phyloP scores from a whole-genome alignment of 1,139 yeast species.

The Hansenula sp. region DNA sequence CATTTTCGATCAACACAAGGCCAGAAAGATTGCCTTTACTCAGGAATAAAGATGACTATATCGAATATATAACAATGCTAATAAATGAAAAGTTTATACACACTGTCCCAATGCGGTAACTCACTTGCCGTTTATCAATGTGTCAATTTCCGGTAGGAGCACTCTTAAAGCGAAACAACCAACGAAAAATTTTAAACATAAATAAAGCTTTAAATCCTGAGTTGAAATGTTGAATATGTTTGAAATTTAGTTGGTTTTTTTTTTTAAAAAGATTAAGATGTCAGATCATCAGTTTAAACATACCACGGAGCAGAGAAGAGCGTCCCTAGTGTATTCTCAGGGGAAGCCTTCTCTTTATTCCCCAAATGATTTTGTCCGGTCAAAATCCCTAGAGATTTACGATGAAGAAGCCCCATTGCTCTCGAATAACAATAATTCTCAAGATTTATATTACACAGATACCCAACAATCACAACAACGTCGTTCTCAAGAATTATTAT shows the following conservation, averaged over 20 bases:
- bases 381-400: too few relatives aligned
- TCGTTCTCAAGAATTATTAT: slow-evolving; percentile 9
- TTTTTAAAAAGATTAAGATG: not conserved
- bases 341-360: slow-evolving; percentile 21
- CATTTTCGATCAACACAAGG: slow-evolving; percentile 49
- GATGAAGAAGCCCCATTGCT: slow-evolving; percentile 2
- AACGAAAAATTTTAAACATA: not conserved
- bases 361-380: slow-evolving; percentile 2
- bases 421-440: not conserved
- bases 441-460: too few relatives aligned
- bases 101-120: not conserved
- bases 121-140: slow-evolving; percentile 3
- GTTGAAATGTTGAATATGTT: too few relatives aligned
- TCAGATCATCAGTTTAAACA: slow-evolving; percentile 18
- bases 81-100: too few relatives aligned
- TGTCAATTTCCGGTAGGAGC: not conserved
- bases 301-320: slow-evolving; percentile 20
- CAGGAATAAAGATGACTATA: slow-evolving; percentile 2
- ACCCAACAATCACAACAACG: not conserved
- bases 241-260: too few relatives aligned
- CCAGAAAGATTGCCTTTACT: slow-evolving; percentile 50
- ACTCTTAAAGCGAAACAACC: not conserved
- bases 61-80: too few relatives aligned
- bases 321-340: slow-evolving; percentile 19
- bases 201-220: too few relatives aligned